Evolutionary conservation across 2,329 filamentous ascomycete genomes (phyloP), one percentile per base, ranked within the genome.

Genomic region (Cladobotryum mycophilum): DNA sequence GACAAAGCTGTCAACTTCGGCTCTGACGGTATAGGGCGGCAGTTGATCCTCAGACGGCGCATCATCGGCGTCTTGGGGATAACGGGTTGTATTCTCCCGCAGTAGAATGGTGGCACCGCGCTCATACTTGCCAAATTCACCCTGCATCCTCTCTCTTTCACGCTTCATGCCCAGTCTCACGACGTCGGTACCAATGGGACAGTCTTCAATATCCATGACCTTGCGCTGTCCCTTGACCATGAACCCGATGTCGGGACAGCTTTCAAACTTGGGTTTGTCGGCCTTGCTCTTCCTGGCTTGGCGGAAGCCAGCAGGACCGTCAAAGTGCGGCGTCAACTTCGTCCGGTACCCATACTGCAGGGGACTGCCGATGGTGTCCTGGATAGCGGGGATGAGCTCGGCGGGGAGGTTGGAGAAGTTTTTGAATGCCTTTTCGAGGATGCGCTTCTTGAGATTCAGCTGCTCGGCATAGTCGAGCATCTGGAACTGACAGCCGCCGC

Each of bases 261-360:
- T 74, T 13, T 77, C 70, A 59, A 88, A 86, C 5, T 67, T 56
- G 9, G 64, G 53, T 56, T 64, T 60, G 47, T 70, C 71, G 52
- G 76, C 75, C 62, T 76, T 76, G 53, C 75, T 73, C 52, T 79
- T 75, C 62, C 66, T 69, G 60, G 79, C 68, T 54, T 63, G 66
- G 52, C 79, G 68, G 64, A 61, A 70, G 37, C 73, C 77, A 5
- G 82, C 81, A 1, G 90, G 88, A 0, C 82, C 87, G 64, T 95
- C 87, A 64, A 97, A 99, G 69, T 99, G 93, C 25, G 93, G 93
- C 15, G 93, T 99, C 58, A 99, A 78, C 71, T 99, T 99, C 17
- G 93, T 99, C 48, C 93, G 83, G 74, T 99, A 99, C 51, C 86
- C 88, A 68, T 95, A 97, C 69, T 95, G 85, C 55, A 96, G 70